Percentiles rank a stretch among this genome's conserved stretches.
Conservation (phyloP, 495 filamentous ascomycete genomes). For the Cenococcum geophilum region DNA sequence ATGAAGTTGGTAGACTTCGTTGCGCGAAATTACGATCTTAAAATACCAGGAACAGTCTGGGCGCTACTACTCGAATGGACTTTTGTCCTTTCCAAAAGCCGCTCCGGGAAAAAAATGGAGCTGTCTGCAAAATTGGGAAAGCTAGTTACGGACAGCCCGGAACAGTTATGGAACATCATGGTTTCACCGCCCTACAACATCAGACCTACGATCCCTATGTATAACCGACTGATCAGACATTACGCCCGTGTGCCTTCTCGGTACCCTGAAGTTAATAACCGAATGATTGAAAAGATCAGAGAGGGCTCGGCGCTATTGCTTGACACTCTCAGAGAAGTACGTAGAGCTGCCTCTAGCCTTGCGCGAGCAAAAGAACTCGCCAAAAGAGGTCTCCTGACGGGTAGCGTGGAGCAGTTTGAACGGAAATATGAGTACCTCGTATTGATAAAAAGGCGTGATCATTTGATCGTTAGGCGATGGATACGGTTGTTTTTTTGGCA, state of each 20-base stretch:
- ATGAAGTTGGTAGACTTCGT: conserved; percentile 52
- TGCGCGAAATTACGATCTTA: conserved; percentile 49
- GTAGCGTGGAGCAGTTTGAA: background rate
- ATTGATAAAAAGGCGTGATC: background rate
- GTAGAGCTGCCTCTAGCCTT: background rate
- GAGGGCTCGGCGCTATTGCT: no score
- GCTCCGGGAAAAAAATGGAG: conserved; percentile 18
- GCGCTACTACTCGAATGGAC: conserved; percentile 54
- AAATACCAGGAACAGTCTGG: conserved; percentile 50
- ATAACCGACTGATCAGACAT: conserved; percentile 47
- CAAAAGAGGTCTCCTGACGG: background rate
- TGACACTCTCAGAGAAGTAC: no score
- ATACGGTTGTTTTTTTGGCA: background rate
- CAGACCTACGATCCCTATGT: conserved; percentile 49
- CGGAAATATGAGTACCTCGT: background rate
- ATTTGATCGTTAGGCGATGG: background rate
- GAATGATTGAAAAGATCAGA: no score
- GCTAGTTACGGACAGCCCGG: conserved; percentile 43
- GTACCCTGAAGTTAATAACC: no score
- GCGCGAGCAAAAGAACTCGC: background rate
- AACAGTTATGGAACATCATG: conserved; percentile 50
- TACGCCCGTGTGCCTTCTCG: background rate
- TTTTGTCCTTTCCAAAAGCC: conserved; percentile 44
- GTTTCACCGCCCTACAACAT: conserved; percentile 52
- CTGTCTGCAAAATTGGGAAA: conserved; percentile 17